Conservation (phyloP, 139 green algal species). For the Monoraphidium neglectum region DNA sequence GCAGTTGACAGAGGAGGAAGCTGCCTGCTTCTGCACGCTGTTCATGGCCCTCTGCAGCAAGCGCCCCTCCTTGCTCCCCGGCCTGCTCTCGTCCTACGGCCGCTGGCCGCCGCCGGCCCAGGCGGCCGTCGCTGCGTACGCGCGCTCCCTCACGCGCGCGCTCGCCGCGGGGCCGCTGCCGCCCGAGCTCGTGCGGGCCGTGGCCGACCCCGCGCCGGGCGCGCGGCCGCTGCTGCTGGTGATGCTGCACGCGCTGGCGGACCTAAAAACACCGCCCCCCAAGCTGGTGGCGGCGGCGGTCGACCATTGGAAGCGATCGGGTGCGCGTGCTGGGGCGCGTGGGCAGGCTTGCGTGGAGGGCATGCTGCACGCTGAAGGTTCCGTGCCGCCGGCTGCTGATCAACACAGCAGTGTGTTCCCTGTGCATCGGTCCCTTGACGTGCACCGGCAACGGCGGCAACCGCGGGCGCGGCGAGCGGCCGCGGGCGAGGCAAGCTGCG, state of each 20-base stretch:
- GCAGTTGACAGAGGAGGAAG: slow-evolving; percentile 28
- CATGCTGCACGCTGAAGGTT: background rate
- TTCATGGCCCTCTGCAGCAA: slow-evolving; percentile 71
- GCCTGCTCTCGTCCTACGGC: slow-evolving; percentile 52
- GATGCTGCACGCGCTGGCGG: slow-evolving; percentile 54
- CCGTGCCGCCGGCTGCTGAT: no score
- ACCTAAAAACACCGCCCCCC: slow-evolving; percentile 26
- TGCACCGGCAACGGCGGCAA: no score
- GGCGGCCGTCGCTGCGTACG: slow-evolving; percentile 39
- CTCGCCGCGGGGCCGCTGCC: slow-evolving; percentile 33
- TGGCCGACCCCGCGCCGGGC: slow-evolving; percentile 19
- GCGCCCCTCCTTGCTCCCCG: slow-evolving; percentile 57
- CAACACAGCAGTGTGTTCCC: no score
- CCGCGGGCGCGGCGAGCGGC: no score
- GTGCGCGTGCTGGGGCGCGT: background rate
- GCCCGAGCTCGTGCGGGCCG: background rate
- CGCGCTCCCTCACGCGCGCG: slow-evolving; percentile 40
- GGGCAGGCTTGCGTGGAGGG: no score
- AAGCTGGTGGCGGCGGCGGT: slow-evolving; percentile 43
- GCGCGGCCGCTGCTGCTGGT: slow-evolving; percentile 54
- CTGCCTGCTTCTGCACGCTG: slow-evolving; percentile 47
- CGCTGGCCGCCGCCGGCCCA: background rate
- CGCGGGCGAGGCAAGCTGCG: background rate
- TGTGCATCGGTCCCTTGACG: no score
- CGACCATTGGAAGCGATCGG: slow-evolving; percentile 2